Conservation (phyloP, 805 yeast species). For the Hanseniaspora vineae region DNA sequence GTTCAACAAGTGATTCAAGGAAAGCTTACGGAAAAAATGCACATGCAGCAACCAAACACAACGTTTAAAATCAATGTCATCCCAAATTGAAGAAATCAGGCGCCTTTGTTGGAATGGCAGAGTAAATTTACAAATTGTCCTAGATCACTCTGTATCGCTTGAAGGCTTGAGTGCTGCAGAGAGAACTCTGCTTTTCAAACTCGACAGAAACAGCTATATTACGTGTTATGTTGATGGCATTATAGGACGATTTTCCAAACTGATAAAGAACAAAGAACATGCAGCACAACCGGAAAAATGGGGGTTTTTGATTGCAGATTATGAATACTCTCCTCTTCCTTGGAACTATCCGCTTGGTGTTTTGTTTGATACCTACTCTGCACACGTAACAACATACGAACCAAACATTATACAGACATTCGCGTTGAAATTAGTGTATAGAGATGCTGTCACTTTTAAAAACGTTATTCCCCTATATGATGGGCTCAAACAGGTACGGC, state of each 20-base stretch:
- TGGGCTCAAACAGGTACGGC: constrained; percentile 23
- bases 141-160: constrained; percentile 11
- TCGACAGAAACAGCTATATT: constrained; percentile 39
- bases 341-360: constrained; percentile 77
- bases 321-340: constrained; percentile 45
- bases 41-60: no score
- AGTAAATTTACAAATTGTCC: constrained; percentile 30
- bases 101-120: constrained; percentile 41
- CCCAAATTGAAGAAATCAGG: constrained; percentile 22
- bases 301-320: constrained; percentile 46
- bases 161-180: constrained; percentile 10
- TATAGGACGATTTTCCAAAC: constrained; percentile 26
- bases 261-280: constrained; percentile 15
- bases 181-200: constrained; percentile 13
- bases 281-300: constrained; percentile 14
- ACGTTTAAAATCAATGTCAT: no score
- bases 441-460: constrained; percentile 30
- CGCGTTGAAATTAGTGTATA: constrained; percentile 31
- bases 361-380: constrained; percentile 34
- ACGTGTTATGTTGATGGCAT: constrained; percentile 30
- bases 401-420: constrained; percentile 26
- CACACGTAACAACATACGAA: neutral
- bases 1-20: no score
- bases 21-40: no score
- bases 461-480: constrained; percentile 29